These are phyloP conservation scores for Austropuccinia psidii DNA, from an alignment of 1,284 basidiomycete genomes.

Conservation along the genomic window DNA sequence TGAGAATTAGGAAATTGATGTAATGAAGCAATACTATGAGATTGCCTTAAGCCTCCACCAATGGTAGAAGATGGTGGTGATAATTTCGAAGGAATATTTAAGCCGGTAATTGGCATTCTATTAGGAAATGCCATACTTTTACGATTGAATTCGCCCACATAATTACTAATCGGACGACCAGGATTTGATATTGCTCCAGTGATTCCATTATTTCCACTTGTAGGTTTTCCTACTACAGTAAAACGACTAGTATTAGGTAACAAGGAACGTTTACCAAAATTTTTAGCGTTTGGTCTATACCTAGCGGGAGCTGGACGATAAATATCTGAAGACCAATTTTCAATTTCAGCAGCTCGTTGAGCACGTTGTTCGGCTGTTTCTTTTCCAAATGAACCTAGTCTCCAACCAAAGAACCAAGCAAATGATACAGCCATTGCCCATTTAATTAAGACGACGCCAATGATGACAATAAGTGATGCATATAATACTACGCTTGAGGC, in stretches of 20 bases:
- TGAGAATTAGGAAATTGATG: constrained; percentile 23
- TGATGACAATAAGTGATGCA: constrained; percentile 91
- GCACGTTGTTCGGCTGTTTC: constrained; percentile 94
- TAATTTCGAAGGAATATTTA: background rate
- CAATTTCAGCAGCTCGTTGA: constrained; percentile 80
- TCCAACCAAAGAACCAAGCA: constrained; percentile 93
- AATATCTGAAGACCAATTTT: constrained; percentile 94
- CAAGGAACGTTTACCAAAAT: constrained; percentile 60
- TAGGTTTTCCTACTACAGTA: constrained; percentile 59
- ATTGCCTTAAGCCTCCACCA: constrained; percentile 3
- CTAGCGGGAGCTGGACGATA: constrained; percentile 85
- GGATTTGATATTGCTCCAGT: background rate
- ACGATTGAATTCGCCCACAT: constrained; percentile 51
- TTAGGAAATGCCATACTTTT: constrained; percentile 24
- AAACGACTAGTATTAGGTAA: constrained; percentile 77
- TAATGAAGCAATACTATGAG: constrained; percentile 28
- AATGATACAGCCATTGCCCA: constrained; percentile 96
- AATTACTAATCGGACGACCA: constrained; percentile 48
- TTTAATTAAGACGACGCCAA: constrained; percentile 89
- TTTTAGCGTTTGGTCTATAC: constrained; percentile 70
- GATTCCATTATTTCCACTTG: background rate
- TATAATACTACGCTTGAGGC: constrained; percentile 91
- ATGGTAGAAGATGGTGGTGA: constrained; percentile 20
- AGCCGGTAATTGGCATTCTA: background rate
- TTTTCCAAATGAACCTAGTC: constrained; percentile 81